These are phyloP conservation scores for Talinum fruticosum DNA, from an alignment of 148 eudicot genomes.

Conservation along the genomic window DNA sequence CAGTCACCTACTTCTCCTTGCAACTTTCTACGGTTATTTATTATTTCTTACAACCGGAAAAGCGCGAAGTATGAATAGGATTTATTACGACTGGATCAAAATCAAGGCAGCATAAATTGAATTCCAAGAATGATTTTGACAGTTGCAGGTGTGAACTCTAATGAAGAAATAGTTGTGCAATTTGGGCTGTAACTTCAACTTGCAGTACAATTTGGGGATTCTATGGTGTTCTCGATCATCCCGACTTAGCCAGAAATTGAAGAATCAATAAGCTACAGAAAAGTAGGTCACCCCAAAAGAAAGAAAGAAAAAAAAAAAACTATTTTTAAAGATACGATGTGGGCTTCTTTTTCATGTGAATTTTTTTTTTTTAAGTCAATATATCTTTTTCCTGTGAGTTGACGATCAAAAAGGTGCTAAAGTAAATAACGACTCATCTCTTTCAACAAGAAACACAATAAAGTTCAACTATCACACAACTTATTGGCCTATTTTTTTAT, in stretches of 20 bases:
- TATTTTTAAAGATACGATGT: background rate
- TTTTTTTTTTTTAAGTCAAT: too few species aligned
- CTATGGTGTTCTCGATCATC: background rate
- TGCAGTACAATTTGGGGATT: constrained; percentile 2
- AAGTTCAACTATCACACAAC: background rate
- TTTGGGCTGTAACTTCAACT: constrained; percentile 1
- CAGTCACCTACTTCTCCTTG: too few species aligned
- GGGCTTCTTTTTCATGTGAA: constrained; percentile 2
- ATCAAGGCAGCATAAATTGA: too few species aligned
- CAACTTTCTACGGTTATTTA: too few species aligned
- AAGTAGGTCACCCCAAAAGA: background rate
- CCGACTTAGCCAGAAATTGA: background rate
- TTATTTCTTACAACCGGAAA: too few species aligned
- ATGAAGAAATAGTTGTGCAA: background rate
- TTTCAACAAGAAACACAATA: background rate
- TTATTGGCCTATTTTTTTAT: background rate
- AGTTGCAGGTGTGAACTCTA: background rate
- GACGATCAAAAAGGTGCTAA: background rate
- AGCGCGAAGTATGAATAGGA: too few species aligned
- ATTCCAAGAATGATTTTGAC: too few species aligned
- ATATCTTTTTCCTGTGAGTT: constrained; percentile 2
- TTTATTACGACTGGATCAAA: too few species aligned
- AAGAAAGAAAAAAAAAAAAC: background rate
- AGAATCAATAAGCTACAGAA: background rate
- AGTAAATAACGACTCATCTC: background rate